Percentiles rank a stretch among this genome's conserved stretches.
phyloP scores from a whole-genome alignment of 2,329 filamentous ascomycete genomes.

The Aspergillus japonicus region DNA sequence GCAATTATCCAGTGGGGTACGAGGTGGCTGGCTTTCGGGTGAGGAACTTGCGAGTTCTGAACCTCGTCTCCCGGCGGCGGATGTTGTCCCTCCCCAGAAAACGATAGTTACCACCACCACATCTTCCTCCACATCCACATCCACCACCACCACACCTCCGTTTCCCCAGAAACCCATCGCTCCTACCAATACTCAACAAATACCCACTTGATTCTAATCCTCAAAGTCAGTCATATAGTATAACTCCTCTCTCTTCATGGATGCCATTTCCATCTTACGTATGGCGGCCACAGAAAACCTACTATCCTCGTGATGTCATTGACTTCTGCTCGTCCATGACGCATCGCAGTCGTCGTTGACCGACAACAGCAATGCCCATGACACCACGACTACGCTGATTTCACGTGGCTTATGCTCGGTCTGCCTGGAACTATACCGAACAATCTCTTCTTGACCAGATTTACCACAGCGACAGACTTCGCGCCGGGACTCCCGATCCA shows the following conservation, averaged over 20 bases:
- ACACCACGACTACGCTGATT: slow-evolving; percentile 20
- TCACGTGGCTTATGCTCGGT: slow-evolving; percentile 2
- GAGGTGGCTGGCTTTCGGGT: no score
- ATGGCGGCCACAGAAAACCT: neutral
- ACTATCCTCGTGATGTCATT: slow-evolving; percentile 9
- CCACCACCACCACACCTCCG: no score
- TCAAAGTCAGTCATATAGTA: no score
- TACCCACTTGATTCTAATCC: no score
- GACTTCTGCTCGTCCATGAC: slow-evolving; percentile 9
- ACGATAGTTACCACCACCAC: no score
- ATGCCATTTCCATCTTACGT: neutral
- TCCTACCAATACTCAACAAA: no score
- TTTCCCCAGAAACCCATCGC: no score
- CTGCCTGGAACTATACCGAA: neutral
- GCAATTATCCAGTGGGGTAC: no score
- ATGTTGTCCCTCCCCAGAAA: no score
- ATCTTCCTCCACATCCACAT: no score
- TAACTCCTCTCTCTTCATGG: neutral
- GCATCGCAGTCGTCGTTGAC: neutral
- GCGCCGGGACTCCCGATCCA: slow-evolving; percentile 3
- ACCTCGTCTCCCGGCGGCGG: no score
- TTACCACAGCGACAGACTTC: neutral
- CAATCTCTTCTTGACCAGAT: neutral
- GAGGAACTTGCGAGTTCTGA: no score
- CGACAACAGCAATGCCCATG: slow-evolving; percentile 9